Evolutionary conservation across 441 rosid species (phyloP).

Genomic region (Kokia cookei): DNA sequence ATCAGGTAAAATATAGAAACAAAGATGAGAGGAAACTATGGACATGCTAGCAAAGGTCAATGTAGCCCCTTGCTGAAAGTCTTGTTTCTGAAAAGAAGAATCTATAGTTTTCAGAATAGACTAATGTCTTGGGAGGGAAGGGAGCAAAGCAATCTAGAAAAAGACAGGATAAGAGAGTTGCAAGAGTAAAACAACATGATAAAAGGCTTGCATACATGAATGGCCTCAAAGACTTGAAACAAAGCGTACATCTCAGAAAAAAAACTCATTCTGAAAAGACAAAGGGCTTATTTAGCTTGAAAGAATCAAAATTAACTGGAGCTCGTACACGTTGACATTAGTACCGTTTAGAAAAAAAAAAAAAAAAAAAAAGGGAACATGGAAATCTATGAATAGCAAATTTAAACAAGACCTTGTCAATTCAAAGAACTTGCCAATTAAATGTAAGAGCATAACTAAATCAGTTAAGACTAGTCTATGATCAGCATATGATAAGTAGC

Average conservation of each 20-base stretch:
- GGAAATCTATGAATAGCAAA: background rate
- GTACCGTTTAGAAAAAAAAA: background rate
- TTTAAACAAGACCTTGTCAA: background rate
- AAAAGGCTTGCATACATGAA: background rate
- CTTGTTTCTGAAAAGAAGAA: background rate
- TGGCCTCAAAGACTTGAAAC: background rate
- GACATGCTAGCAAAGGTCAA: background rate
- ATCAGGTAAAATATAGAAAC: background rate
- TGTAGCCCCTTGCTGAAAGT: background rate
- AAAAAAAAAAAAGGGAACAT: background rate
- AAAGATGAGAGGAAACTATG: background rate
- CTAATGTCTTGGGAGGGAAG: background rate
- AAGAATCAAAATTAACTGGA: background rate
- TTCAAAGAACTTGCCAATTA: background rate
- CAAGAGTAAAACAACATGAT: background rate
- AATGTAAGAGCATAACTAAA: background rate
- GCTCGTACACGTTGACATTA: background rate
- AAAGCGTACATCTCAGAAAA: background rate
- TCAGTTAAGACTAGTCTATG: background rate
- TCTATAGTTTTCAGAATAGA: background rate
- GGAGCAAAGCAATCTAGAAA: background rate
- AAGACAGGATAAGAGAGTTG: background rate
- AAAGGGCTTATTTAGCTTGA: background rate
- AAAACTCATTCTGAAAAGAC: background rate
- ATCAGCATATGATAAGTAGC: background rate